Evolutionary conservation across 108 stramenopile genomes (phyloP).

Genomic region (Epithemia pelagica): DNA sequence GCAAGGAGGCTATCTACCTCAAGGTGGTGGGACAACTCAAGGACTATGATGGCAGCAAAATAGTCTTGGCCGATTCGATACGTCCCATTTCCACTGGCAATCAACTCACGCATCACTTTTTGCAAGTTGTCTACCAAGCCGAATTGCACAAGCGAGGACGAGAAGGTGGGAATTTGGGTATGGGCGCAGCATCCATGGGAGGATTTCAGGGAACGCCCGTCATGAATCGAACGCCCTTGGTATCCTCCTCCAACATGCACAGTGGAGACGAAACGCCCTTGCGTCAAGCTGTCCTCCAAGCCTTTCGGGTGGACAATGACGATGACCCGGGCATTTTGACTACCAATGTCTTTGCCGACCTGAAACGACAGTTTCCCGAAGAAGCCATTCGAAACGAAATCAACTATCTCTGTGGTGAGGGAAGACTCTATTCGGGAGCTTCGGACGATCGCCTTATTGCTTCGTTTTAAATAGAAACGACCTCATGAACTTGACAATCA

Average conservation of each 20-base stretch:
- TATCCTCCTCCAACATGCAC: conserved; percentile 12
- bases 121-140: conserved; percentile 65
- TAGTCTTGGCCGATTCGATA: conserved; percentile 61
- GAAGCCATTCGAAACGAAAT: conserved; percentile 43
- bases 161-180: conserved; percentile 19
- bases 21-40: conserved; percentile 63
- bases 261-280: conserved; percentile 9
- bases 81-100: conserved; percentile 53
- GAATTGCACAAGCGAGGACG: conserved; percentile 39
- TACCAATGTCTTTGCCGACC: conserved; percentile 14
- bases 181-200: not conserved
- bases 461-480: conserved; percentile 1
- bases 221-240: conserved; percentile 14
- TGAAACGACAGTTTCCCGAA: conserved; percentile 28
- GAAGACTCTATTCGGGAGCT: conserved; percentile 72
- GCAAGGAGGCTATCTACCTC: conserved; percentile 53
- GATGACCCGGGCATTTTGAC: conserved; percentile 14
- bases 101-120: conserved; percentile 75
- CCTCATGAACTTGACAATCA: too few species aligned
- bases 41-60: conserved; percentile 60
- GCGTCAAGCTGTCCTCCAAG: not conserved
- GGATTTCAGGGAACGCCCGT: conserved; percentile 10
- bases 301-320: not conserved
- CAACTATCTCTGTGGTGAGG: conserved; percentile 54
- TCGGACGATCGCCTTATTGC: conserved; percentile 60